phyloP scores from a whole-genome alignment of 768 basidiomycete species.

The Saitozyma sp. region DNA sequence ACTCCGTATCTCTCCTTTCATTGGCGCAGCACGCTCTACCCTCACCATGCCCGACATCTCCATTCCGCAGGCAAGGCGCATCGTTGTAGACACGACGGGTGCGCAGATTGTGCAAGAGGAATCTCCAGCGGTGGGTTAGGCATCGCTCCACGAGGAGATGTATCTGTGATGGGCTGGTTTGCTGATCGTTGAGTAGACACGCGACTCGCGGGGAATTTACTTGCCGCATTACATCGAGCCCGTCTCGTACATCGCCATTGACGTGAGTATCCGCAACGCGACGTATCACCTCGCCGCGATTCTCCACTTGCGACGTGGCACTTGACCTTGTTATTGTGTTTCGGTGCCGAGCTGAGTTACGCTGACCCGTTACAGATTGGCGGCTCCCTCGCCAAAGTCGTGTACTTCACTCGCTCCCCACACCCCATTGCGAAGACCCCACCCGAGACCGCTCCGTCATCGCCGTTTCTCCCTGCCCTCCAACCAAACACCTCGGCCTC shows the following conservation, averaged over 20 bases:
- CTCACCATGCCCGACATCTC: slow-evolving; percentile 45
- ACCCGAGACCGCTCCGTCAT: slow-evolving; percentile 27
- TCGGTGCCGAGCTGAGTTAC: not conserved
- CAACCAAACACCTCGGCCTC: slow-evolving; percentile 13
- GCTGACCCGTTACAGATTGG: slow-evolving; percentile 67
- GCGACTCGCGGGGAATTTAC: slow-evolving; percentile 95
- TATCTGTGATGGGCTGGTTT: not conserved
- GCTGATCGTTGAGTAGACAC: slow-evolving; percentile 31
- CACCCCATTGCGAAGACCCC: slow-evolving; percentile 32
- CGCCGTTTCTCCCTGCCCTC: slow-evolving; percentile 19
- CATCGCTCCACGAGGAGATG: not conserved
- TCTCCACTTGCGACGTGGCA: not conserved
- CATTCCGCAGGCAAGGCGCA: slow-evolving; percentile 77
- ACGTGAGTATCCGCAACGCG: slow-evolving; percentile 64
- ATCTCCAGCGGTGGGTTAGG: slow-evolving; percentile 75
- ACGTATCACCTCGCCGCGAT: not conserved
- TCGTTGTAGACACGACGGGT: slow-evolving; percentile 92
- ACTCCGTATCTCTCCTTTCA: no score
- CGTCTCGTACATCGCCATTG: slow-evolving; percentile 94
- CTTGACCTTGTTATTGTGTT: no score
- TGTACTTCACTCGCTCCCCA: slow-evolving; percentile 94
- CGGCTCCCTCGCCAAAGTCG: slow-evolving; percentile 94
- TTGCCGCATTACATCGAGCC: slow-evolving; percentile 97
- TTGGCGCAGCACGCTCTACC: no score
- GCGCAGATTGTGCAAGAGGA: slow-evolving; percentile 91